Base-by-base conservation (phyloP, 2,329 filamentous ascomycete genomes). In the Sporothrix brunneoviolacea region DNA sequence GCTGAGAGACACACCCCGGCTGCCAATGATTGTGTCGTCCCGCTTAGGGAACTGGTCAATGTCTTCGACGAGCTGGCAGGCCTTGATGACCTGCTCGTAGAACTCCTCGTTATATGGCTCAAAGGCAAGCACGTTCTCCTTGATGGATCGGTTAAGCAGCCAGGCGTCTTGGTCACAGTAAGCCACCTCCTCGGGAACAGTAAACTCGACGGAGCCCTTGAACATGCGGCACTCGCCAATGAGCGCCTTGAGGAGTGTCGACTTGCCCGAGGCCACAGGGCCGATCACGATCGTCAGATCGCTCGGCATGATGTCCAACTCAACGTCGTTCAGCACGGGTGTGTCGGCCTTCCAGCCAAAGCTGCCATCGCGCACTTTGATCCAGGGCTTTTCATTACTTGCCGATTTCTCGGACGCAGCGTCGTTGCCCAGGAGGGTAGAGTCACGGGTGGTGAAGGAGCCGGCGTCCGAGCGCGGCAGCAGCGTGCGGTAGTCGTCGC, bases 91-190 rank as follows among this genome's bases (percentile, higher is more conserved):
- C 4, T 57, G 54, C 1, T 55, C 48, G 49, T 66, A 66, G 30
- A 53, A 58, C 6, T 53, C 54, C 0, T 46, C 19, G 1, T 53
- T 16, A 27, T 38, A 49, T 3, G 27, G 18, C 22, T 57, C 58
- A 12, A 50, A 48, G 0, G 67, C 70, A 0, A 68, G 52, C 5
- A 76, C 70, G 32, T 68, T 69, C 0, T 69, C 55, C 8, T 61
- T 60, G n/a, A 74, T 57, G 0, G 65, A 67, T 2, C 55, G 61
- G 50, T 74, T 74, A 4, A 62, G 62, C 2, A 73, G 61, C 70
- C 71, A 76, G 0, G 71, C 65, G 0, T 59, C 61, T 46, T 76
- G 73, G 39, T 67, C 65, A 48, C 70, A 73, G 55, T 69, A 75
- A 0, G 66, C 69, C 12, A 70, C 52, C 19, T 61, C 62, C 1